These are phyloP conservation scores for Kingdonia uniflora DNA, from an alignment of 164 flowering plant species.

Conservation along the genomic window DNA sequence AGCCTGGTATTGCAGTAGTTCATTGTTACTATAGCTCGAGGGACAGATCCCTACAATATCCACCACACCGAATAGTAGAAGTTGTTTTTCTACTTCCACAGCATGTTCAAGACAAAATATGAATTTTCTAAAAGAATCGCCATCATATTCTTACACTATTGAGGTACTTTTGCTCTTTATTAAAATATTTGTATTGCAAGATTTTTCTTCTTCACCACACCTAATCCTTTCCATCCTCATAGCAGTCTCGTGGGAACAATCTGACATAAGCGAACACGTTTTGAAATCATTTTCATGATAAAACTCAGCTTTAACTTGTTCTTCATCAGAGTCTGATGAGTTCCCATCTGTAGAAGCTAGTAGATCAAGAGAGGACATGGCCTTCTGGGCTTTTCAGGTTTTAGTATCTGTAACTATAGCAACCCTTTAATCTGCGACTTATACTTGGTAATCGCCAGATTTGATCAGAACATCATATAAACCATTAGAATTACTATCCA, in stretches of 20 bases:
- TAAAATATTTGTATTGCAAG: slow-evolving; percentile 13
- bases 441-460: slow-evolving; percentile 24
- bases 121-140: slow-evolving; percentile 73
- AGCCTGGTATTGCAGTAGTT: no score
- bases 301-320: slow-evolving; percentile 26
- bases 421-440: slow-evolving; percentile 19
- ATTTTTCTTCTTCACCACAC: slow-evolving; percentile 17
- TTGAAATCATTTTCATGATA: slow-evolving; percentile 5
- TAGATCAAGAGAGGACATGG: slow-evolving; percentile 60
- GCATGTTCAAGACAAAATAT: slow-evolving; percentile 98
- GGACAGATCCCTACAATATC: slow-evolving; percentile 68
- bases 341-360: slow-evolving; percentile 71
- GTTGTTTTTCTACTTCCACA: slow-evolving; percentile 67
- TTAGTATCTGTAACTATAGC: slow-evolving; percentile 22
- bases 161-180: slow-evolving; percentile 16
- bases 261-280: slow-evolving; percentile 7
- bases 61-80: slow-evolving; percentile 72
- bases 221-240: not conserved
- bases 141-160: slow-evolving; percentile 34
- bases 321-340: slow-evolving; percentile 86
- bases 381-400: slow-evolving; percentile 17
- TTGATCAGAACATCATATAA: slow-evolving; percentile 43
- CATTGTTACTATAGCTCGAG: slow-evolving; percentile 55
- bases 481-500: slow-evolving; percentile 24
- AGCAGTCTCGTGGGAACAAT: slow-evolving; percentile 11